A percentile compares a stretch with the other conserved stretches of the same genome.
phyloP scores from a whole-genome alignment of 352 stramenopile species.

The Phytophthora cajani region DNA sequence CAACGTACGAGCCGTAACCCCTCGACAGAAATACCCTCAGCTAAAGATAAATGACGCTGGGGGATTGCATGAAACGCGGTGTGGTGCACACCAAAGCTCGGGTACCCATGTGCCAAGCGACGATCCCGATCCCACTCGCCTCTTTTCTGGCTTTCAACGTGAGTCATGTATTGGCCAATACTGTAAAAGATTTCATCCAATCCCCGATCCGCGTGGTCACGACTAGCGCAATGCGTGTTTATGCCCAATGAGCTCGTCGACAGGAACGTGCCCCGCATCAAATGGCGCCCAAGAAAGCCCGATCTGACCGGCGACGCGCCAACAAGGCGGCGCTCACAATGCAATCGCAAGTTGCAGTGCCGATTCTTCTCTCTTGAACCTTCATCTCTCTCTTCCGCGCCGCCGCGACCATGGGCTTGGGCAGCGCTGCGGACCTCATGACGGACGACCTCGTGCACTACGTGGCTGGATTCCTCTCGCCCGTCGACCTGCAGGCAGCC shows the following conservation, averaged over 20 bases:
- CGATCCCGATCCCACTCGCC: not conserved
- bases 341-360: conserved; percentile 29
- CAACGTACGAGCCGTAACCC: no score
- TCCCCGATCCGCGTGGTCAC: not conserved
- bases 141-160: not conserved
- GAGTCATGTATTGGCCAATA: conserved; percentile 4
- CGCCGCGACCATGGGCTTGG: conserved; percentile 1
- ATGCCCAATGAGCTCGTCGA: conserved; percentile 36
- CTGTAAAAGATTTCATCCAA: not conserved
- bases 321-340: not conserved
- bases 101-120: not conserved
- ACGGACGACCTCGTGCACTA: conserved; percentile 63
- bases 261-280: conserved; percentile 33
- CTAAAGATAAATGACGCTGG: no score
- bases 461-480: conserved; percentile 63
- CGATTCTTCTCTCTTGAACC: not conserved
- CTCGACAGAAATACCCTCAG: no score
- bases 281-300: not conserved
- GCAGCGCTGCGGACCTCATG: conserved; percentile 22
- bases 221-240: conserved; percentile 27
- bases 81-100: not conserved
- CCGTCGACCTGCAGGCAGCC: conserved; percentile 51
- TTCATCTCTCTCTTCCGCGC: conserved; percentile 1
- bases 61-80: no score
- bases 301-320: not conserved